These are phyloP conservation scores for barley (Hordeum vulgare) DNA, from an alignment of 176 grass and related monocot genomes.

Conservation along the genomic window DNA sequence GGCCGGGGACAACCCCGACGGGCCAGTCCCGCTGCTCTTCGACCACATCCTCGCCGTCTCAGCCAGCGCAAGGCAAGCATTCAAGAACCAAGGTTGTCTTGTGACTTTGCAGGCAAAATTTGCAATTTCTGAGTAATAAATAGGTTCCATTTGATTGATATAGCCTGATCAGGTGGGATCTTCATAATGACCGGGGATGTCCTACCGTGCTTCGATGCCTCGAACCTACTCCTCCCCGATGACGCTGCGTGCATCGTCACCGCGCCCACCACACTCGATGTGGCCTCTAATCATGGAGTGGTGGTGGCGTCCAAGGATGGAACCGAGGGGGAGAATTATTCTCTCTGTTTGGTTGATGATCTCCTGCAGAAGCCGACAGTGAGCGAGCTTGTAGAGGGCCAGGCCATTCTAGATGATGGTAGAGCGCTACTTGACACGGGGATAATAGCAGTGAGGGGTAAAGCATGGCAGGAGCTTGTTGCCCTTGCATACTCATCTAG, in stretches of 20 bases:
- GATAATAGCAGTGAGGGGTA: slow-evolving; percentile 77
- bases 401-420: slow-evolving; percentile 69
- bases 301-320: slow-evolving; percentile 61
- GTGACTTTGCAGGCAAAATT: neutral
- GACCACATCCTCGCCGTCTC: slow-evolving; percentile 88
- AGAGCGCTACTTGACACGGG: slow-evolving; percentile 85
- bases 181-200: slow-evolving; percentile 99
- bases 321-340: slow-evolving; percentile 31
- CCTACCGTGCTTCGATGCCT: slow-evolving; percentile 88
- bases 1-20: slow-evolving; percentile 69
- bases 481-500: slow-evolving; percentile 56
- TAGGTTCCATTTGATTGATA: slow-evolving; percentile 4
- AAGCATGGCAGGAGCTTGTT: slow-evolving; percentile 80
- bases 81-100: slow-evolving; percentile 66
- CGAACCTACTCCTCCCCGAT: slow-evolving; percentile 61
- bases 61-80: slow-evolving; percentile 81
- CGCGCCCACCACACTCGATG: slow-evolving; percentile 66
- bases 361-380: slow-evolving; percentile 83
- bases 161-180: slow-evolving; percentile 69
- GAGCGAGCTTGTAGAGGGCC: slow-evolving; percentile 47
- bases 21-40: slow-evolving; percentile 74
- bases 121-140: neutral
- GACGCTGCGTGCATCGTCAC: slow-evolving; percentile 72
- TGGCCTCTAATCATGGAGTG: slow-evolving; percentile 87
- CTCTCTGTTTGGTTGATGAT: slow-evolving; percentile 58